A percentile compares a stretch with the other conserved stretches of the same genome.
These are phyloP conservation scores for Scedosporium boydii DNA, from an alignment of 2,329 filamentous ascomycete genomes.

Conservation along the genomic window DNA sequence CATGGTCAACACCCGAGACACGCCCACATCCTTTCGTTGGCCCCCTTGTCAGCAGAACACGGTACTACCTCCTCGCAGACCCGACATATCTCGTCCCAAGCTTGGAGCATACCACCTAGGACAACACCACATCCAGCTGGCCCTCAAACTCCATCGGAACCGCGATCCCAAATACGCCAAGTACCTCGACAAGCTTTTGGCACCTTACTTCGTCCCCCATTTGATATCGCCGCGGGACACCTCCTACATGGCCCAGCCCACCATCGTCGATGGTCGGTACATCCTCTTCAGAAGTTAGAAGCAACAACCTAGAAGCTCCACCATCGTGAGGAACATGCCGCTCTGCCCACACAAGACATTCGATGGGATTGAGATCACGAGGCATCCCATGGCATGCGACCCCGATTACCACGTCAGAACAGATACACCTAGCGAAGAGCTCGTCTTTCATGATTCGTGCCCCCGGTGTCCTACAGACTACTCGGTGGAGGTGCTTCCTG, in stretches of 20 bases:
- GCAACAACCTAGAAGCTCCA: background rate
- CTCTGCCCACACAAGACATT: background rate
- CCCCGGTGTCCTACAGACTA: background rate
- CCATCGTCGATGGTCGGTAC: background rate
- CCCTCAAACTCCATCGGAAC: background rate
- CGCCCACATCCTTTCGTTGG: background rate
- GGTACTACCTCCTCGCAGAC: background rate
- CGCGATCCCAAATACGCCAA: background rate
- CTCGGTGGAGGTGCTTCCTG: background rate
- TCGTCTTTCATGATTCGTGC: background rate
- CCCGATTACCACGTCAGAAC: background rate
- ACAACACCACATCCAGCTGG: background rate
- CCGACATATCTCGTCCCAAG: background rate
- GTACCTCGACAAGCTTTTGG: background rate
- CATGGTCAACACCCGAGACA: background rate
- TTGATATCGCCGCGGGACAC: background rate
- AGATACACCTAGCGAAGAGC: background rate
- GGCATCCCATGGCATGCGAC: background rate
- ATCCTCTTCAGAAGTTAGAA: background rate
- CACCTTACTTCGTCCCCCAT: background rate
- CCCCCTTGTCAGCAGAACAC: background rate
- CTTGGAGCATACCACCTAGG: background rate
- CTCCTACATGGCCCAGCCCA: background rate
- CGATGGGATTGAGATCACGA: no score
- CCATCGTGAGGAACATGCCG: background rate